These are phyloP conservation scores for Peniophora sp. DNA, from an alignment of 1,284 basidiomycete species.

Conservation along the genomic window DNA sequence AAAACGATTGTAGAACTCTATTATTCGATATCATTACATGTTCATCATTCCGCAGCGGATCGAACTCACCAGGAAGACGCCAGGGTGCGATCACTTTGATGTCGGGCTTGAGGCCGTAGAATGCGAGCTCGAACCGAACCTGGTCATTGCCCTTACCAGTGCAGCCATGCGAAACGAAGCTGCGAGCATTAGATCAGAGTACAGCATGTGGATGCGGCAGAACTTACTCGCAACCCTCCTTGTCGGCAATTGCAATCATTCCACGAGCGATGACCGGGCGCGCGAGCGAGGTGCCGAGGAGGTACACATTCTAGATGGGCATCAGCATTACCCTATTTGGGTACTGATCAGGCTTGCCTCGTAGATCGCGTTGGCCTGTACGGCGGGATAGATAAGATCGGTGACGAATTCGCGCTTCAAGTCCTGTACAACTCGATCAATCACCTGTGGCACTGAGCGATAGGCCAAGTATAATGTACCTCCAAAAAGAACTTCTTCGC, in stretches of 20 bases:
- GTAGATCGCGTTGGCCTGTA: constrained; percentile 99
- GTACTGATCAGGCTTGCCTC: constrained; percentile 45
- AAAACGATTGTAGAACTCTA: constrained; percentile 97
- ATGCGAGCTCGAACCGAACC: constrained; percentile 98
- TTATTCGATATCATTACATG: background rate
- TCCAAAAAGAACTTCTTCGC: constrained; percentile 94
- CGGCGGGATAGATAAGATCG: constrained; percentile 94
- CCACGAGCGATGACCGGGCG: constrained; percentile 98
- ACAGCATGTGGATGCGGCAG: background rate
- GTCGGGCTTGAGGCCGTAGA: constrained; percentile 96
- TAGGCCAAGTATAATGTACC: constrained; percentile 28
- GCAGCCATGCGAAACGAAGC: constrained; percentile 96
- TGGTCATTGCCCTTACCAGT: constrained; percentile 99
- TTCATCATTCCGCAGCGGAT: background rate
- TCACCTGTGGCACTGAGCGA: background rate
- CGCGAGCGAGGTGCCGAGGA: constrained; percentile 95
- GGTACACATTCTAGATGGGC: constrained; percentile 77
- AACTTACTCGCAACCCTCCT: constrained; percentile 86
- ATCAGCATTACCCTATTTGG: background rate
- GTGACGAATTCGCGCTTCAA: constrained; percentile 93
- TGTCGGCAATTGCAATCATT: constrained; percentile 92
- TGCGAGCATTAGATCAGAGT: constrained; percentile 21
- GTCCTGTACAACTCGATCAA: constrained; percentile 46
- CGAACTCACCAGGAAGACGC: constrained; percentile 76
- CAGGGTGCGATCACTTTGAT: constrained; percentile 99